Evolutionary conservation across 1,284 basidiomycete species (phyloP).

Genomic region (Phellopilus nigrolimitatus): DNA sequence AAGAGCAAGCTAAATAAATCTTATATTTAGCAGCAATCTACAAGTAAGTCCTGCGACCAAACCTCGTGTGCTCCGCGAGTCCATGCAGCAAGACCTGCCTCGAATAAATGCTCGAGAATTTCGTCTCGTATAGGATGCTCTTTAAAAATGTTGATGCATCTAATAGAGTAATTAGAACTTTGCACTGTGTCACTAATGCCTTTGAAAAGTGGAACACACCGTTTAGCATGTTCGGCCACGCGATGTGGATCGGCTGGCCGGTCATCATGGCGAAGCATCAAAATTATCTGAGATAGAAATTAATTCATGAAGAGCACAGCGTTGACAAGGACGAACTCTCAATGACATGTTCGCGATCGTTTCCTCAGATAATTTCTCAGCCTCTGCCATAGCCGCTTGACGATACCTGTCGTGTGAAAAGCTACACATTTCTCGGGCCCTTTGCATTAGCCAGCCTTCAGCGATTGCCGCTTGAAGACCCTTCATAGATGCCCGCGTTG

Average conservation of each 20-base stretch:
- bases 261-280: conserved; percentile 62
- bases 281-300: conserved; percentile 44
- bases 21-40: neutral
- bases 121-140: conserved; percentile 58
- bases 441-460: conserved; percentile 67
- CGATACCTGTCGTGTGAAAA: conserved; percentile 70
- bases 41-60: conserved; percentile 11
- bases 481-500: conserved; percentile 56
- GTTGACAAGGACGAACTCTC: conserved; percentile 35
- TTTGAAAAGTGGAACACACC: conserved; percentile 32
- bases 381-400: conserved; percentile 60
- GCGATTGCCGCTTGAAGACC: conserved; percentile 60
- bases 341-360: conserved; percentile 64
- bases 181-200: neutral
- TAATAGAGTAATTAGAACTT: conserved; percentile 24
- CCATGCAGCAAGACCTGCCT: conserved; percentile 66
- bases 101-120: conserved; percentile 52
- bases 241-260: conserved; percentile 53
- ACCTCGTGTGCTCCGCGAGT: conserved; percentile 69
- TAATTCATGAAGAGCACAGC: neutral
- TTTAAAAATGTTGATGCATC: conserved; percentile 55
- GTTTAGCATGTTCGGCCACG: conserved; percentile 62
- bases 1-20: conserved; percentile 44
- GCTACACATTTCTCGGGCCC: conserved; percentile 68
- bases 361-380: conserved; percentile 43